Percentiles rank a stretch among this genome's conserved stretches.
phyloP scores from a whole-genome alignment of 176 grass and related monocot genomes.

The Triticum monococcum region DNA sequence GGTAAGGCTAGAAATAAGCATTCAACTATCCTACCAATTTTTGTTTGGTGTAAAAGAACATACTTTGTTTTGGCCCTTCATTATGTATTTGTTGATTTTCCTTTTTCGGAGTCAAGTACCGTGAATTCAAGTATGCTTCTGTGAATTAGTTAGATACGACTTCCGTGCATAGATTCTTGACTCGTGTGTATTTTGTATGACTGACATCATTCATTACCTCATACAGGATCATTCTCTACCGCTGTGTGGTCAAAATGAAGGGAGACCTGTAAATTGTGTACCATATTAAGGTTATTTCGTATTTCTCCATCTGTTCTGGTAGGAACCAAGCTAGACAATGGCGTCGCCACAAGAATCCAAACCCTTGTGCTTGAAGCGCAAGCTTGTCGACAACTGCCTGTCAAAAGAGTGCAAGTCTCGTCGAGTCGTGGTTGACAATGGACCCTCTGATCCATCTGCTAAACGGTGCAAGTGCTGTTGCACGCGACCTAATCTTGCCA shows the following conservation, averaged over 20 bases:
- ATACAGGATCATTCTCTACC: slow-evolving; percentile 46
- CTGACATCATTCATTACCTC: slow-evolving; percentile 38
- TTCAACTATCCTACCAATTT: background rate
- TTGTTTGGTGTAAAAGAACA: background rate
- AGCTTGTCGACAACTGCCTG: slow-evolving; percentile 49
- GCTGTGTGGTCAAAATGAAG: slow-evolving; percentile 37
- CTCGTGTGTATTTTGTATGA: slow-evolving; percentile 23
- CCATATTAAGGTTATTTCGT: slow-evolving; percentile 40
- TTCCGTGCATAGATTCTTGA: background rate
- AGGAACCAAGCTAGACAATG: slow-evolving; percentile 40
- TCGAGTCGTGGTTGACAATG: slow-evolving; percentile 33
- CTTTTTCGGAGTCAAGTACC: background rate
- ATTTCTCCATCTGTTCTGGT: slow-evolving; percentile 25
- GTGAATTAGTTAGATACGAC: background rate
- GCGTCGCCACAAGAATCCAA: slow-evolving; percentile 45
- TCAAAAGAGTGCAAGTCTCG: slow-evolving; percentile 53
- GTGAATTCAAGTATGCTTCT: background rate
- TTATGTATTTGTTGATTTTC: background rate
- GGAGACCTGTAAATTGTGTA: slow-evolving; percentile 51
- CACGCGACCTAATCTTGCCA: slow-evolving; percentile 61
- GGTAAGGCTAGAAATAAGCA: background rate
- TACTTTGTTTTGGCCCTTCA: background rate
- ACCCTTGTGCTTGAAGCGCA: slow-evolving; percentile 60
- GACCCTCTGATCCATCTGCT: slow-evolving; percentile 35
- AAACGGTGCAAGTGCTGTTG: slow-evolving; percentile 56